Base-by-base conservation (phyloP, 2,329 filamentous ascomycete genomes). In the Monascus ruber region DNA sequence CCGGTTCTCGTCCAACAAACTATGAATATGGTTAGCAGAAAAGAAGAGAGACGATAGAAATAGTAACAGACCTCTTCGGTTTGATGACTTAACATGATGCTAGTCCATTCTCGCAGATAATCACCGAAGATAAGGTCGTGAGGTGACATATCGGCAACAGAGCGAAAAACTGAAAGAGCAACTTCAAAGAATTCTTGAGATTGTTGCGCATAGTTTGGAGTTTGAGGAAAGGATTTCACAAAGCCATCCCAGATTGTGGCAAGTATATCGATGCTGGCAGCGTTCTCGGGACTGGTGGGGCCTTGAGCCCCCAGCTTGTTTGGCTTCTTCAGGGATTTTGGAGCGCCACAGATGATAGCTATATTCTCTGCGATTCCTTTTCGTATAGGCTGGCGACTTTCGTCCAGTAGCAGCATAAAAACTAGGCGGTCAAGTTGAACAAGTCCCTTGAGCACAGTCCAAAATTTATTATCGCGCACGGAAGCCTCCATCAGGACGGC, bases 401-500 rank as follows among this genome's bases (percentile, higher is more conserved):
- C 69, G 24, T 64, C 54, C 10, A 73, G 48, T 11, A 73, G 51
- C 4, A 72, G 49, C 5, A 59, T 59, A 31, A 53, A 52, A 7
- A 73, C 45, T 7, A 72, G 50, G 6, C 52, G 39, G 17, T 59
- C 58, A 35, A 60, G 61, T 24, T 59, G 49, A 2, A 58, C 48
- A 33, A 64, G 55, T 7, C 56, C 42, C 29, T 65, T 64, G 39
- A 70, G 60, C 27, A 56, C 49, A 4, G 53, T 43, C 71, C 72
- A 75, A 35, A 74, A 59, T 3, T 51, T 48, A 25, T 58, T 48
- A 43, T 66, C 70, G 33, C 69, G 63, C 37, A 70, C 53, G 5
- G 70, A 70, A 2, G 62, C 65, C 50, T 74, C 70, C 7, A 72
- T 55, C 4, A 75, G 52, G 8, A 66, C 59, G 24, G 70, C 68